A percentile compares a stretch with the other conserved stretches of the same genome.
These are phyloP conservation scores for Monotropa hypopitys DNA, from an alignment of 179 eudicot species.

Conservation along the genomic window DNA sequence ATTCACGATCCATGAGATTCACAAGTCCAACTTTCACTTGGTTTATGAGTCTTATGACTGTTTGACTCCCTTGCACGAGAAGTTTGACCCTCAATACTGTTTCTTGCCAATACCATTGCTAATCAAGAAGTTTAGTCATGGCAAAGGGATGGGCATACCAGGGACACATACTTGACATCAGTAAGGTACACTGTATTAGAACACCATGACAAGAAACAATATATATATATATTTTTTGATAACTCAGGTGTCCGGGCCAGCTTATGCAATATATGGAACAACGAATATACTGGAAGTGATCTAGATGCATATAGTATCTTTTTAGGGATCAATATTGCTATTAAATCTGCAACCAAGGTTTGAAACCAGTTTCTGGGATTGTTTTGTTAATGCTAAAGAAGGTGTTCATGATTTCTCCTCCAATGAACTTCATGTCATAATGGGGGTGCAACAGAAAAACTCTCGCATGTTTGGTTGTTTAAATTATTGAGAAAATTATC, in stretches of 20 bases:
- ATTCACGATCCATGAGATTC: neutral
- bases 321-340: neutral
- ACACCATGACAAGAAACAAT: neutral
- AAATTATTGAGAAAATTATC: neutral
- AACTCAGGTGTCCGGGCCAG: too few relatives aligned
- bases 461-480: neutral
- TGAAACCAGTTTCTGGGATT: neutral
- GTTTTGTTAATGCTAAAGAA: neutral
- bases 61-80: neutral
- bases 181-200: neutral
- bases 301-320: neutral
- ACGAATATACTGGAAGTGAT: neutral
- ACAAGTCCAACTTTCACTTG: neutral
- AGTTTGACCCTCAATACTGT: neutral
- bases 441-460: neutral
- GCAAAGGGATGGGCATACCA: neutral
- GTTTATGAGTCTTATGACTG: neutral
- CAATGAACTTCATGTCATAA: neutral
- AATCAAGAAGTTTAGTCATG: neutral
- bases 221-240: too few relatives aligned
- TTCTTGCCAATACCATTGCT: neutral
- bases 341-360: neutral
- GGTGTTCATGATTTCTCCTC: neutral
- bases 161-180: neutral
- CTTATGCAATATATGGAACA: neutral